Conservation (phyloP, 257 asterid species). For the Rauvolfia tetraphylla region DNA sequence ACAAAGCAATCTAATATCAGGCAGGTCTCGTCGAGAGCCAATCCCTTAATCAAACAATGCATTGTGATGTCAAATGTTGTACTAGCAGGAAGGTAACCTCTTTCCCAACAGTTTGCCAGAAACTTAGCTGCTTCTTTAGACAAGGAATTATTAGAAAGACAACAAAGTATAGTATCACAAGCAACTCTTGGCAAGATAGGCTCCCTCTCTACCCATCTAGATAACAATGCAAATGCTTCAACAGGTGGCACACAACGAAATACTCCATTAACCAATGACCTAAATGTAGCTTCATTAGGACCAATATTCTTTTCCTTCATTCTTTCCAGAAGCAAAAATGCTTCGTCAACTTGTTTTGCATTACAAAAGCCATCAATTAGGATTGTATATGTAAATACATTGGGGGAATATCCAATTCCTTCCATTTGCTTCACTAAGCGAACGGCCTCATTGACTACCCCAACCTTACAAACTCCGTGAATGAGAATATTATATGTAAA, state of each 20-base stretch:
- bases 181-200: slow-evolving; percentile 55
- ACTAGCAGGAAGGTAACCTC: slow-evolving; percentile 65
- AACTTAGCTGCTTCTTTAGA: slow-evolving; percentile 46
- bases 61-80: slow-evolving; percentile 51
- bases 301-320: slow-evolving; percentile 60
- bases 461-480: slow-evolving; percentile 88
- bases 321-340: slow-evolving; percentile 52
- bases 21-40: slow-evolving; percentile 57
- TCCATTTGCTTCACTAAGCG: slow-evolving; percentile 90
- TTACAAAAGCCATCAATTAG: slow-evolving; percentile 75
- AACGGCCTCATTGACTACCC: slow-evolving; percentile 81
- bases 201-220: slow-evolving; percentile 55
- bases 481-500: slow-evolving; percentile 81
- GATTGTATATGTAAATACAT: slow-evolving; percentile 78
- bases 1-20: slow-evolving; percentile 50
- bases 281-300: slow-evolving; percentile 79
- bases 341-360: slow-evolving; percentile 58
- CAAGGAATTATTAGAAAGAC: slow-evolving; percentile 49
- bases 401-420: slow-evolving; percentile 52
- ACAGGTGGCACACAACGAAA: slow-evolving; percentile 48
- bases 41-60: slow-evolving; percentile 63
- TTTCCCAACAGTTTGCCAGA: slow-evolving; percentile 36
- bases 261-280: slow-evolving; percentile 76
- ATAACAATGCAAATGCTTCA: slow-evolving; percentile 52
- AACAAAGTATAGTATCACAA: slow-evolving; percentile 50